A percentile compares a stretch with the other conserved stretches of the same genome.
Conservation (phyloP, 257 asterid genomes). For the Linaria vulgaris region DNA sequence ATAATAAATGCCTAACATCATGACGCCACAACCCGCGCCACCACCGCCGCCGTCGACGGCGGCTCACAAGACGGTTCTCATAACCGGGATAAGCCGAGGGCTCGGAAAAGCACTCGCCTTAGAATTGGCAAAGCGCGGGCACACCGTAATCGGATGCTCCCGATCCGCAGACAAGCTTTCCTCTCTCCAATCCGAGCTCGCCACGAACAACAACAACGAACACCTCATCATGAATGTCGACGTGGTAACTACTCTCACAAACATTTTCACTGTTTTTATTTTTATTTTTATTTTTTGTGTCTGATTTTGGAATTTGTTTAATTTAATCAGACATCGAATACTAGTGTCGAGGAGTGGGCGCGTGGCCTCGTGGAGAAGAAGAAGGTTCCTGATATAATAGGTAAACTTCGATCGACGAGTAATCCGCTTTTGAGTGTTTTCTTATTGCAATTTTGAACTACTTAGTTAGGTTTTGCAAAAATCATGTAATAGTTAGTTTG, state of each 20-base stretch:
- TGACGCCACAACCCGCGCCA: conserved; percentile 34
- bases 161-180: conserved; percentile 75
- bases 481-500: no score
- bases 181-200: conserved; percentile 70
- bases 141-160: conserved; percentile 86
- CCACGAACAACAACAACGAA: conserved; percentile 37
- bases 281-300: not conserved
- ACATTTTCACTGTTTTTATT: not conserved
- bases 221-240: conserved; percentile 77
- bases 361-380: conserved; percentile 72
- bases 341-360: conserved; percentile 78
- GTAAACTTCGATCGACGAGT: conserved; percentile 37
- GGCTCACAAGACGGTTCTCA: conserved; percentile 57
- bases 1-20: no score
- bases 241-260: conserved; percentile 52
- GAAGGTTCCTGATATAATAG: conserved; percentile 80
- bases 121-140: conserved; percentile 86
- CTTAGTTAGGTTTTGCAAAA: no score
- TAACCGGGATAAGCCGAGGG: conserved; percentile 92
- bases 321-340: conserved; percentile 50
- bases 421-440: not conserved
- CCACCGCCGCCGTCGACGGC: conserved; percentile 37
- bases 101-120: conserved; percentile 89
- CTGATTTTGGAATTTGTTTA: no score
- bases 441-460: no score